These are phyloP conservation scores for Orbilia oligospora DNA, from an alignment of 2,329 filamentous ascomycete genomes.

Conservation along the genomic window DNA sequence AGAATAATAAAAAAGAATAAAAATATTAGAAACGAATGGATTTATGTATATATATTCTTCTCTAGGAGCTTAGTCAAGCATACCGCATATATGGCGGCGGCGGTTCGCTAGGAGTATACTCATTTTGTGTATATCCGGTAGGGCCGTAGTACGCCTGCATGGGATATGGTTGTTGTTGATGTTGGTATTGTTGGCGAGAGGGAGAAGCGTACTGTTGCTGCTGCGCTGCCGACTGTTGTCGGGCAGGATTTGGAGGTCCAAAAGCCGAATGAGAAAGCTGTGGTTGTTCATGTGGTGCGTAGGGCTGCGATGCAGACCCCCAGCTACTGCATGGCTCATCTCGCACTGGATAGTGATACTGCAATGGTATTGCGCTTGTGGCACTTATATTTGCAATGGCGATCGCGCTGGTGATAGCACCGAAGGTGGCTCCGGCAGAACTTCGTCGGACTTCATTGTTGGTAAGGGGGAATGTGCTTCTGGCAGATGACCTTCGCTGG, in stretches of 20 bases:
- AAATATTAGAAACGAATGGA: slow-evolving; percentile 13
- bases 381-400: slow-evolving; percentile 32
- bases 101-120: slow-evolving; percentile 33
- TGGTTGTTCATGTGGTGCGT: slow-evolving; percentile 6
- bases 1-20: not conserved
- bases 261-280: slow-evolving; percentile 37
- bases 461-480: slow-evolving; percentile 35
- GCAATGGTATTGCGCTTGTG: slow-evolving; percentile 49
- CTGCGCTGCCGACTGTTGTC: slow-evolving; percentile 6
- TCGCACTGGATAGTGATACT: slow-evolving; percentile 54
- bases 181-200: not conserved
- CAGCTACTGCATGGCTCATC: slow-evolving; percentile 41
- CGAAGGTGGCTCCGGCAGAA: slow-evolving; percentile 32
- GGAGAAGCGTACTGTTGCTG: slow-evolving; percentile 8
- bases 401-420: slow-evolving; percentile 40
- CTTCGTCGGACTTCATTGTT: slow-evolving; percentile 42
- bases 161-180: slow-evolving; percentile 44
- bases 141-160: slow-evolving; percentile 56
- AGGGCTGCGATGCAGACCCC: slow-evolving; percentile 34
- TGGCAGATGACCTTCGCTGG: slow-evolving; percentile 44
- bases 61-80: not conserved
- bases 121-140: slow-evolving; percentile 7
- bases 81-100: slow-evolving; percentile 60
- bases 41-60: not conserved
- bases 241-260: not conserved